phyloP scores from a whole-genome alignment of 208 protist species.

The Giardia duodenalis region DNA sequence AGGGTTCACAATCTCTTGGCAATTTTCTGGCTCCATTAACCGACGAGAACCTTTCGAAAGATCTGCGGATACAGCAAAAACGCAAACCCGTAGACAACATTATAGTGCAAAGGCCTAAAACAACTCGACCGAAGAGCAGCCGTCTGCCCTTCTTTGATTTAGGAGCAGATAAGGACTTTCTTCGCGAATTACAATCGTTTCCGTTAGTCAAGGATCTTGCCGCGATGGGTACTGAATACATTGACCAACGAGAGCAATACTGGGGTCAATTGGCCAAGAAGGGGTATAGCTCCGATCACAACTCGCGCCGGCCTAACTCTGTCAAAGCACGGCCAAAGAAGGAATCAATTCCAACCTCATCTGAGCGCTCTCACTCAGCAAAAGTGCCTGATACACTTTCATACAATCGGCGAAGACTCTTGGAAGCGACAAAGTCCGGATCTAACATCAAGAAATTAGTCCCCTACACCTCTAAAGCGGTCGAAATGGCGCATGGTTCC shows the following conservation, averaged over 20 bases:
- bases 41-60: too few relatives aligned
- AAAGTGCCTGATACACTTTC: too few relatives aligned
- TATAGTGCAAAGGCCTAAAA: not conserved
- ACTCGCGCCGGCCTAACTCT: not conserved
- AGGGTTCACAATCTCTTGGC: not conserved
- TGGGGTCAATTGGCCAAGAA: not conserved
- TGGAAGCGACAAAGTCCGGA: not conserved
- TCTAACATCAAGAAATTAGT: too few relatives aligned
- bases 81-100: not conserved
- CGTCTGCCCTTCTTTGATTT: not conserved
- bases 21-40: not conserved
- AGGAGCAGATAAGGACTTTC: not conserved
- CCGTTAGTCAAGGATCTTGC: not conserved
- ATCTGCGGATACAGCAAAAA: too few relatives aligned
- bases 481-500: too few relatives aligned
- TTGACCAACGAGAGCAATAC: not conserved
- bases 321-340: not conserved
- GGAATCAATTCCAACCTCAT: too few relatives aligned
- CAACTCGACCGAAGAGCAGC: not conserved
- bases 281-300: too few relatives aligned
- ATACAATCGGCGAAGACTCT: not conserved
- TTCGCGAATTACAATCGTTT: not conserved
- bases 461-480: too few relatives aligned
- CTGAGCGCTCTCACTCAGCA: too few relatives aligned
- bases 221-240: not conserved